A percentile compares a stretch with the other conserved stretches of the same genome.
Conservation (phyloP, 140 eudicot species). For the Cichorium intybus region DNA sequence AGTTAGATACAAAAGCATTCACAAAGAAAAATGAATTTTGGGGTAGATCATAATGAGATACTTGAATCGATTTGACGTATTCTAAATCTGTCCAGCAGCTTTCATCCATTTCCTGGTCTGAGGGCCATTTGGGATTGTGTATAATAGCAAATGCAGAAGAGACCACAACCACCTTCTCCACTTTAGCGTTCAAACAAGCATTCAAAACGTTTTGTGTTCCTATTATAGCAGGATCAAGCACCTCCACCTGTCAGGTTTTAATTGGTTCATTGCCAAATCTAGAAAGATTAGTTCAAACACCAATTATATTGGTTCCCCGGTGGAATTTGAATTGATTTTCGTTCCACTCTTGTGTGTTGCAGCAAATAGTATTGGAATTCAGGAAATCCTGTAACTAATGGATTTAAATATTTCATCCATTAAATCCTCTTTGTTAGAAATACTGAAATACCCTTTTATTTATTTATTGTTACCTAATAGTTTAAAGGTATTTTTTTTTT, state of each 20-base stretch:
- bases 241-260: slow-evolving; percentile 27
- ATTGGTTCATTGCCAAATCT: not conserved
- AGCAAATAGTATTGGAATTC: too few relatives aligned
- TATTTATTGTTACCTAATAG: too few relatives aligned
- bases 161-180: slow-evolving; percentile 40
- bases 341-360: too few relatives aligned
- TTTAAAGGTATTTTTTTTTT: too few relatives aligned
- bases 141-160: slow-evolving; percentile 41
- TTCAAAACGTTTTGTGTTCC: slow-evolving; percentile 51
- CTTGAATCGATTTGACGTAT: slow-evolving; percentile 26
- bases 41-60: not conserved
- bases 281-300: not conserved
- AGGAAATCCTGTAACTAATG: too few relatives aligned
- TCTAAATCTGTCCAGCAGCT: slow-evolving; percentile 41
- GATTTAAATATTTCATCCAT: too few relatives aligned
- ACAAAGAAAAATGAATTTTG: not conserved
- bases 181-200: slow-evolving; percentile 35
- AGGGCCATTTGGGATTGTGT: slow-evolving; percentile 36
- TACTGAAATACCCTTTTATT: too few relatives aligned
- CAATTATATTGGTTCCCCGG: not conserved
- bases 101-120: slow-evolving; percentile 42
- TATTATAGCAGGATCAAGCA: slow-evolving; percentile 43
- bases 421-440: too few relatives aligned
- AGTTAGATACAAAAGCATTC: not conserved
- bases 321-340: too few relatives aligned